Evolutionary conservation across 164 flowering plant species (phyloP).

Genomic region (Chimonanthus praecox): DNA sequence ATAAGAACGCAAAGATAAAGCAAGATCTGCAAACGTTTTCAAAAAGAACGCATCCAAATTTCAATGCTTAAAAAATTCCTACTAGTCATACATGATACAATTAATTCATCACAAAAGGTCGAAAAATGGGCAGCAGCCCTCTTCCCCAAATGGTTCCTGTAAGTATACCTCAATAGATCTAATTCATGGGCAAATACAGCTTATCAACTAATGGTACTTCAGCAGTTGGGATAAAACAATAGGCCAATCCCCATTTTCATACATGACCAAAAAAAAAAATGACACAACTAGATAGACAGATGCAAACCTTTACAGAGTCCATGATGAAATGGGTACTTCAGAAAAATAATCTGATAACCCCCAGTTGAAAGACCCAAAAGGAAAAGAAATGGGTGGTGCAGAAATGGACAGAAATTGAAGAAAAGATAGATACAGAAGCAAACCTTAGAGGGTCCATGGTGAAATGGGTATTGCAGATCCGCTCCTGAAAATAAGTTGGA

Average conservation of each 20-base stretch:
- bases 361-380: background rate
- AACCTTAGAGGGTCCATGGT: conserved; percentile 41
- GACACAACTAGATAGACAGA: background rate
- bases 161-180: background rate
- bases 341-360: background rate
- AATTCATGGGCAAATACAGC: background rate
- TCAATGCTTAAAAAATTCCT: background rate
- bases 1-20: background rate
- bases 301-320: background rate
- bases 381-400: background rate
- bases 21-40: background rate
- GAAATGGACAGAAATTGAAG: background rate
- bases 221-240: background rate
- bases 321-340: background rate
- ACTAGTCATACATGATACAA: too few relatives aligned
- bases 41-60: background rate
- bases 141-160: background rate
- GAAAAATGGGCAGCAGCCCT: background rate
- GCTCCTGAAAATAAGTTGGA: conserved; percentile 29
- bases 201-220: background rate
- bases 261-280: background rate
- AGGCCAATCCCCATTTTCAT: background rate
- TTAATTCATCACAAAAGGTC: background rate
- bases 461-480: conserved; percentile 38
- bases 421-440: background rate